Evolutionary conservation across 805 yeast species (phyloP), one percentile per base, ranked within the genome.

Genomic region (Saccharomyces kudriavzevii): DNA sequence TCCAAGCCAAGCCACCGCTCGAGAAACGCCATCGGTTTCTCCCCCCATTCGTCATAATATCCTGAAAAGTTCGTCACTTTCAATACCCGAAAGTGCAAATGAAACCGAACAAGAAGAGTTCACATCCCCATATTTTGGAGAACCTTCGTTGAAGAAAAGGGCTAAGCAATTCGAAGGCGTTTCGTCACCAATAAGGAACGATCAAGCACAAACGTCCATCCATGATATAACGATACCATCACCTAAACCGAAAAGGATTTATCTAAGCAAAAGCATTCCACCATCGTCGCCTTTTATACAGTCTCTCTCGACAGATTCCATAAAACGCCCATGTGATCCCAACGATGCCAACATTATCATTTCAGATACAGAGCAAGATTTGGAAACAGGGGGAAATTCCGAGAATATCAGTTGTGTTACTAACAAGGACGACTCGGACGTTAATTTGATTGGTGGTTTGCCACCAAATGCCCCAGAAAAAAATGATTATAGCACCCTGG

Each of bases 361-460:
- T 11, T 62, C 63, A n/a, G 65, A 62, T 48, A 43, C 52, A n/a
- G 62, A 59, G 22, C 50, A 43, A 17, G 63, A 60, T 53, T 56
- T 53, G 43, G 24, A 17, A 17, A 17, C 11, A 8, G 24, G 43
- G 17, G 24, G n/a, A 6, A 35, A 17, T 35, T 35, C 22, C 9
- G 24, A 35, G 17, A 35, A 17, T 13, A 17, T 13, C 17, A 35
- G 43, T 35, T 3, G 43, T 35, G 17, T 35, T 35, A 17, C 24
- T 35, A 35, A 35, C 22, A 35, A 17, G 43, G 24, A 35, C 17
- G 43, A 35, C 43, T 35, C 43, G 31, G 64, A 60, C 52, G 65
- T 62, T 20, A 60, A 62, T 22, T 54, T 61, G 5, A 47, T 61
- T 29, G 64, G 59, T 9, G 49, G 49, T 31, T 17, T 17, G 20